These are phyloP conservation scores for Trametes sanguinea DNA, from an alignment of 768 basidiomycete species.

Conservation along the genomic window DNA sequence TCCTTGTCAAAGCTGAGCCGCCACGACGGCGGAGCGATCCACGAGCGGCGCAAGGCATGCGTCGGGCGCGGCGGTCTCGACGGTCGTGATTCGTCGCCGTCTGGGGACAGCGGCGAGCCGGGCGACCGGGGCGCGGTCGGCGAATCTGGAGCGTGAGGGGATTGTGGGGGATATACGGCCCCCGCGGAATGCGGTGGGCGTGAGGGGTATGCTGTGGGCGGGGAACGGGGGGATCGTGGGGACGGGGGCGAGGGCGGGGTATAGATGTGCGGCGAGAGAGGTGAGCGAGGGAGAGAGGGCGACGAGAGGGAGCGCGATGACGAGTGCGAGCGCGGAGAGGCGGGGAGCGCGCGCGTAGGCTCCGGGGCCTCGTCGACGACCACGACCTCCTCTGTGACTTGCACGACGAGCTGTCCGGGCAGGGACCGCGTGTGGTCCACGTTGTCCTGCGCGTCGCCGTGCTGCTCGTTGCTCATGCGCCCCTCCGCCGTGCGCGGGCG, in stretches of 20 bases:
- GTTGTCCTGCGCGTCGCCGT: neutral
- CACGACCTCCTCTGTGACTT: constrained; percentile 10
- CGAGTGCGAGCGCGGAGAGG: neutral
- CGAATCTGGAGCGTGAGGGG: constrained; percentile 1
- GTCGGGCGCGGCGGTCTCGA: neutral
- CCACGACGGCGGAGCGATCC: constrained; percentile 23
- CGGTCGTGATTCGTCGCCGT: neutral
- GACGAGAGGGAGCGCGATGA: constrained; percentile 2
- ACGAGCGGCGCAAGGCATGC: constrained; percentile 1
- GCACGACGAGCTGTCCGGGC: constrained; percentile 11
- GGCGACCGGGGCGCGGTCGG: neutral
- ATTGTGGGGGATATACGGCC: neutral
- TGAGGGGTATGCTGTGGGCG: constrained; percentile 8
- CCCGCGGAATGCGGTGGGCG: constrained; percentile 10
- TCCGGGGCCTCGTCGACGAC: constrained; percentile 6
- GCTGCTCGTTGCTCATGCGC: neutral
- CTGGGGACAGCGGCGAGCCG: neutral
- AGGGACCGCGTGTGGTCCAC: constrained; percentile 12
- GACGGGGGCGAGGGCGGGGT: neutral
- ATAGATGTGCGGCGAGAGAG: neutral
- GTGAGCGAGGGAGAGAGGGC: neutral
- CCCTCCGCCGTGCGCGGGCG: constrained; percentile 11
- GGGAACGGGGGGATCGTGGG: neutral
- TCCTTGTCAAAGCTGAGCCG: constrained; percentile 14
- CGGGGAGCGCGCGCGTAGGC: neutral